phyloP scores from a whole-genome alignment of 441 rosid species.

The Hypseocharis bilobata region DNA sequence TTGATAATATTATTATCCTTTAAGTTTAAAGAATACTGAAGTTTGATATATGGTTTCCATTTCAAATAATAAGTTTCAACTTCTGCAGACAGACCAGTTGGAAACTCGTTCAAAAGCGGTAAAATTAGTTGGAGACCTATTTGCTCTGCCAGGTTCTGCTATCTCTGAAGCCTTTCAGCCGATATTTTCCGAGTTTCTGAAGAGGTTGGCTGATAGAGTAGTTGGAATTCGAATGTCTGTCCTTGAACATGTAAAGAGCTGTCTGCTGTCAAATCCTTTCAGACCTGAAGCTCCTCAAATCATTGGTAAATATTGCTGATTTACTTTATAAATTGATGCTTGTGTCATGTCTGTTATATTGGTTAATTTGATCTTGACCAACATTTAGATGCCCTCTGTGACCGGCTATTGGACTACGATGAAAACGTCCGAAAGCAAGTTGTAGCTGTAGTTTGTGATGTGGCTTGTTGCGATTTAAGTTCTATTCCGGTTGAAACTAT shows the following conservation, averaged over 20 bases:
- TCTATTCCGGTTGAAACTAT: constrained; percentile 67
- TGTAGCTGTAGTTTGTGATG: constrained; percentile 83
- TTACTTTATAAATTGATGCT: constrained; percentile 21
- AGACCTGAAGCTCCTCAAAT: constrained; percentile 82
- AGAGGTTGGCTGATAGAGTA: constrained; percentile 90
- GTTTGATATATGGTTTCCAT: constrained; percentile 21
- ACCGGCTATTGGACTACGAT: constrained; percentile 92
- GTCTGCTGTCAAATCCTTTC: constrained; percentile 62
- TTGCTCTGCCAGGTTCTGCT: constrained; percentile 60
- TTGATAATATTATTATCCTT: neutral
- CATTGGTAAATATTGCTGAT: constrained; percentile 44
- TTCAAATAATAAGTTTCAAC: constrained; percentile 16
- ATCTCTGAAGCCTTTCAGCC: constrained; percentile 71
- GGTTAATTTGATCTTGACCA: constrained; percentile 22
- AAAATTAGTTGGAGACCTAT: constrained; percentile 77
- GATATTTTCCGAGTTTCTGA: constrained; percentile 80
- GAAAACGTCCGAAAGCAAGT: constrained; percentile 95
- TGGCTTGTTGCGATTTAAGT: constrained; percentile 56
- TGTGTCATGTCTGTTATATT: constrained; percentile 14
- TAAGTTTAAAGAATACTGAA: constrained; percentile 7
- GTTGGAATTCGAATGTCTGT: constrained; percentile 80
- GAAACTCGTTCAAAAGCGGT: constrained; percentile 88
- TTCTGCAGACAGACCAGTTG: constrained; percentile 75
- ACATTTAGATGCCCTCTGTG: constrained; percentile 79
- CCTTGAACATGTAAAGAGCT: constrained; percentile 79